Evolutionary conservation across 2,329 filamentous ascomycete species (phyloP), one percentile per base, ranked within the genome.

Genomic region (Fusarium sp.): DNA sequence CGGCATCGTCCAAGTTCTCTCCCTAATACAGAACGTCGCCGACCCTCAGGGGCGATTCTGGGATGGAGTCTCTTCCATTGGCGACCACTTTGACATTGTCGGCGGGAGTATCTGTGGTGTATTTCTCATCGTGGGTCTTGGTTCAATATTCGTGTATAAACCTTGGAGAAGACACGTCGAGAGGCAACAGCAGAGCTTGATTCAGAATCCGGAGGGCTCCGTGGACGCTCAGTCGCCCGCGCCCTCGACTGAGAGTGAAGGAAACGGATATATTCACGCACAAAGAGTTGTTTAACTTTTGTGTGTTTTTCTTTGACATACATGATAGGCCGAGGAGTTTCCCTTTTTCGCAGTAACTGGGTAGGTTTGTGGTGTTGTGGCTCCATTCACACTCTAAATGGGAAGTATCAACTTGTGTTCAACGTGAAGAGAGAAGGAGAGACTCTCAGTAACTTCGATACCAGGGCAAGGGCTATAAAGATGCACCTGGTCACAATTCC

Each of bases 31-130:
- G 59, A 94, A 95, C 76, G 91, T 95, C 1, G 91, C 92, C 1
- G 86, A 92, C 58, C 92, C 93, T 0, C 59, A 87, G 20, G 94
- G 94, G 0, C 81, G 81, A n/a, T 98, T 98, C 81, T 98, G 96
- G 96, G 91, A 97, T 57, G 95, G 94, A 1, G 92, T 98, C 0
- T 88, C 90, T 54, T 88, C 86, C 1, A 90, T 92, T 2, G 90
- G 93, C 0, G 93, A 97, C 71, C 87, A 94, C 79, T 97, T 94
- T 75, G 94, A 97, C 81, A 88, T 95, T 67, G 91, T 97, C 49
- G 94, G 95, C 14, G 96, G 93, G 3, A 88, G 88, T 20, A 97
- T 99, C 38, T 97, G 95, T 72, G 94, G 91, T 0, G 86, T 93
- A 0, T 98, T 98, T 75, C 82, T 97, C 1, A 80, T 97, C 0